Evolutionary conservation across 768 basidiomycete genomes (phyloP).

Genomic region (Russula emetica): DNA sequence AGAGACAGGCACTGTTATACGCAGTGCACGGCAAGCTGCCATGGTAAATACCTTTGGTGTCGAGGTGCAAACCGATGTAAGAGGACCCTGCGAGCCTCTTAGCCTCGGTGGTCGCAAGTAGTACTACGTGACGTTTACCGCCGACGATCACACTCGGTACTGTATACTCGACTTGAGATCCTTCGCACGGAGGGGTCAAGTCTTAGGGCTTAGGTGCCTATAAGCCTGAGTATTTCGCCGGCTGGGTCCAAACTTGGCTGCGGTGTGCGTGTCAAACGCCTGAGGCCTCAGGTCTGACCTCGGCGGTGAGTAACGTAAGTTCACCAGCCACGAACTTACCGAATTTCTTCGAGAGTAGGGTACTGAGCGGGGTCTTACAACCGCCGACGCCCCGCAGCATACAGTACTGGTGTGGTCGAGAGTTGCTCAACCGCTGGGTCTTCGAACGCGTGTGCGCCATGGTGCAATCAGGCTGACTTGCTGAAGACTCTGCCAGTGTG

Average conservation of each 20-base stretch:
- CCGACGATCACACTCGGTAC: slow-evolving; percentile 19
- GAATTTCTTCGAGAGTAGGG: not conserved
- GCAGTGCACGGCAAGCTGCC: not conserved
- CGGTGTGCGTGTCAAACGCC: not conserved
- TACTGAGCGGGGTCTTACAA: not conserved
- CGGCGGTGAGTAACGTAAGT: slow-evolving; percentile 13
- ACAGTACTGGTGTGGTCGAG: slow-evolving; percentile 41
- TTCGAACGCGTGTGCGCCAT: slow-evolving; percentile 32
- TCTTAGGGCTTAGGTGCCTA: too few relatives aligned
- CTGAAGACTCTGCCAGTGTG: slow-evolving; percentile 7
- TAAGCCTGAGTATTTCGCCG: too few relatives aligned
- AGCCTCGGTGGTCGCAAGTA: not conserved
- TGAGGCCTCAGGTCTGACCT: slow-evolving; percentile 3
- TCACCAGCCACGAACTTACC: not conserved
- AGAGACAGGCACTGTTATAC: not conserved
- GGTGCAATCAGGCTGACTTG: not conserved
- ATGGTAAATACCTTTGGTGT: not conserved
- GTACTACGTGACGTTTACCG: not conserved
- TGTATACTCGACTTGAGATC: slow-evolving; percentile 12
- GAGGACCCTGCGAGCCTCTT: not conserved
- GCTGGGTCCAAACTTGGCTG: not conserved
- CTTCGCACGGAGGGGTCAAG: too few relatives aligned
- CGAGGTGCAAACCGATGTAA: not conserved
- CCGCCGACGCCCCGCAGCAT: not conserved
- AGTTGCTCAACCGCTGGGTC: slow-evolving; percentile 39